These are phyloP conservation scores for Auricularia heimuer DNA, from an alignment of 768 basidiomycete genomes.

Conservation along the genomic window DNA sequence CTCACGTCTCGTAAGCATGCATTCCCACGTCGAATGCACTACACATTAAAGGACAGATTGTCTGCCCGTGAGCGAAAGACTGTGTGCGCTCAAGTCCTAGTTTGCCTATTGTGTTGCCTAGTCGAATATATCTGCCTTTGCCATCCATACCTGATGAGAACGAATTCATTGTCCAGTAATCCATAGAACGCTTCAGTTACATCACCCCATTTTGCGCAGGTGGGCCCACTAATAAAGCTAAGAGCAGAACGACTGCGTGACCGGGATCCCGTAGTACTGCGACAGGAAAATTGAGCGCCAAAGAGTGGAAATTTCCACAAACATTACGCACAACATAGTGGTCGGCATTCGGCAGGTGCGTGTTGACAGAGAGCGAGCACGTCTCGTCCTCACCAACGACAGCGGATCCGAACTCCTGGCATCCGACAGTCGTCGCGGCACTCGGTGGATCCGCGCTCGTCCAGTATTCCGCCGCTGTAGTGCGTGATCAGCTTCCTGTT, in stretches of 20 bases:
- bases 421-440: background rate
- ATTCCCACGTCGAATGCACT: too few relatives aligned
- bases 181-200: too few relatives aligned
- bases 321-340: background rate
- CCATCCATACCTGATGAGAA: too few relatives aligned
- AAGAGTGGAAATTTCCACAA: background rate
- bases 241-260: background rate
- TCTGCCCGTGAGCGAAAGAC: too few relatives aligned
- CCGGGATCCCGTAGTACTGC: background rate
- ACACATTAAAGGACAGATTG: too few relatives aligned
- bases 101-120: too few relatives aligned
- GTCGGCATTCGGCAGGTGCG: background rate
- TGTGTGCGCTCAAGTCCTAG: too few relatives aligned
- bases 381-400: constrained; percentile 1
- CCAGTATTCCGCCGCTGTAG: background rate
- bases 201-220: too few relatives aligned
- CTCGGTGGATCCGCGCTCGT: background rate
- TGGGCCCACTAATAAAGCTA: background rate
- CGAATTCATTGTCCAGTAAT: too few relatives aligned
- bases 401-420: background rate
- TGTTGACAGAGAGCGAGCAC: background rate
- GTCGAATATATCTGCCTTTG: too few relatives aligned
- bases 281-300: background rate
- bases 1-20: too few relatives aligned
- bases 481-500: background rate